Conservation (phyloP, 768 basidiomycete species). For the Rhizopogon vinicolor region DNA sequence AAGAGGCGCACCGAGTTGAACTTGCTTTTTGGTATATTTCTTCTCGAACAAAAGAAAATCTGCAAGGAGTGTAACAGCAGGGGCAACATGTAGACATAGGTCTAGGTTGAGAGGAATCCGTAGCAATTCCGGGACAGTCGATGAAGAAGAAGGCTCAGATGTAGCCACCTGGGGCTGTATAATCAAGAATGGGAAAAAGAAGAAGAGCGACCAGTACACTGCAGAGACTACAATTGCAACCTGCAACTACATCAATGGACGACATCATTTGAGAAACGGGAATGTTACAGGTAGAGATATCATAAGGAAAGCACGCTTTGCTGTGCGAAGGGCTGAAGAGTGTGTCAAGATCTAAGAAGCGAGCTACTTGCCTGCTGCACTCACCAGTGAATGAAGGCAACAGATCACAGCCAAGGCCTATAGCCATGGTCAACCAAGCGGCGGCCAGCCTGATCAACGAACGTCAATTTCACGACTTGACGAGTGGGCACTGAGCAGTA, state of each 20-base stretch:
- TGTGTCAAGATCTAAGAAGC: not conserved
- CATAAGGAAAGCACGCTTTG: conserved; percentile 58
- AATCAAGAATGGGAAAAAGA: conserved; percentile 55
- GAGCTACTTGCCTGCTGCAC: conserved; percentile 8
- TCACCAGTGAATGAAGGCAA: conserved; percentile 32
- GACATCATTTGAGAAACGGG: not conserved
- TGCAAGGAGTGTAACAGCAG: conserved; percentile 49
- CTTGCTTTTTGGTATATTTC: conserved; percentile 37
- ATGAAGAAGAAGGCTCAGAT: not conserved
- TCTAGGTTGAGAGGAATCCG: conserved; percentile 52
- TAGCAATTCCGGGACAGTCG: conserved; percentile 14
- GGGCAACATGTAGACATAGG: conserved; percentile 61
- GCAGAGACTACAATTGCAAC: conserved; percentile 42
- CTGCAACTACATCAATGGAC: conserved; percentile 17
- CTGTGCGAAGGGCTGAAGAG: conserved; percentile 21
- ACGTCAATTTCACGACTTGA: not conserved
- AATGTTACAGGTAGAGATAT: conserved; percentile 58
- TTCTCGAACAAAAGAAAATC: conserved; percentile 69
- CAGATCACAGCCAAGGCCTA: conserved; percentile 37
- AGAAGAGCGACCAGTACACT: conserved; percentile 69
- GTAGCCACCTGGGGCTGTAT: conserved; percentile 21
- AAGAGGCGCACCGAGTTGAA: conserved; percentile 11
- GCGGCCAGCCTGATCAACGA: conserved; percentile 27
- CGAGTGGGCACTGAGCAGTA: not conserved
- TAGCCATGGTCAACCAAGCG: conserved; percentile 37